Evolutionary conservation across 1,284 basidiomycete genomes (phyloP).

Genomic region (Leccinum olivaceoglutinosum): DNA sequence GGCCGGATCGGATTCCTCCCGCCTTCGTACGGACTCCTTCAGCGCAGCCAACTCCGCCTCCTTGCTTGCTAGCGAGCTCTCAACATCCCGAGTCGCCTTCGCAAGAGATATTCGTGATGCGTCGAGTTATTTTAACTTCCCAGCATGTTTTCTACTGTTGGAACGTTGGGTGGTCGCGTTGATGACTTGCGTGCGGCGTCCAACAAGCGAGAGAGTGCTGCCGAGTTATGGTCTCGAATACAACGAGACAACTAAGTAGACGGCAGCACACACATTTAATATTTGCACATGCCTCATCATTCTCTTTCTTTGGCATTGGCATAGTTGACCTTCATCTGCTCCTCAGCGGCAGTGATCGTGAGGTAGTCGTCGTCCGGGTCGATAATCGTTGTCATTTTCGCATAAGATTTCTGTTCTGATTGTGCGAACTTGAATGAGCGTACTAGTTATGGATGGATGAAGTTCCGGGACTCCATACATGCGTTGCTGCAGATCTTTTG

Average conservation of each 20-base stretch:
- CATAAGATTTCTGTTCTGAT: slow-evolving; percentile 51
- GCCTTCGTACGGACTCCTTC: slow-evolving; percentile 51
- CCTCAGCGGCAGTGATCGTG: slow-evolving; percentile 64
- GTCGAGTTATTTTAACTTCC: slow-evolving; percentile 63
- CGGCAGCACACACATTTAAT: slow-evolving; percentile 45
- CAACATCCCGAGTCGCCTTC: slow-evolving; percentile 71
- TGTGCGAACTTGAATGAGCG: neutral
- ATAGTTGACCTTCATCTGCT: slow-evolving; percentile 54
- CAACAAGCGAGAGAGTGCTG: slow-evolving; percentile 59
- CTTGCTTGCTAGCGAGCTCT: slow-evolving; percentile 56
- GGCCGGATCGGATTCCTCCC: slow-evolving; percentile 68
- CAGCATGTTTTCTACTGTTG: slow-evolving; percentile 60
- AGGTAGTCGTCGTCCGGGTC: slow-evolving; percentile 72
- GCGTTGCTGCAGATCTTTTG: slow-evolving; percentile 33
- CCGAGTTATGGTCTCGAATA: neutral
- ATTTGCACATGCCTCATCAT: slow-evolving; percentile 56
- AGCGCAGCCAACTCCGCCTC: slow-evolving; percentile 63
- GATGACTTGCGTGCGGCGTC: slow-evolving; percentile 69
- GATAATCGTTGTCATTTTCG: slow-evolving; percentile 63
- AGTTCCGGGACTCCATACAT: slow-evolving; percentile 17
- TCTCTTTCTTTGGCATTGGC: slow-evolving; percentile 51
- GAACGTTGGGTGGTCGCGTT: slow-evolving; percentile 60
- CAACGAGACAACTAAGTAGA: neutral
- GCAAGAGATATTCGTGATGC: slow-evolving; percentile 55
- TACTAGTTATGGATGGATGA: neutral